Evolutionary conservation across 1,284 basidiomycete genomes (phyloP), one percentile per base, ranked within the genome.

Genomic region (Hemileia vastatrix): DNA sequence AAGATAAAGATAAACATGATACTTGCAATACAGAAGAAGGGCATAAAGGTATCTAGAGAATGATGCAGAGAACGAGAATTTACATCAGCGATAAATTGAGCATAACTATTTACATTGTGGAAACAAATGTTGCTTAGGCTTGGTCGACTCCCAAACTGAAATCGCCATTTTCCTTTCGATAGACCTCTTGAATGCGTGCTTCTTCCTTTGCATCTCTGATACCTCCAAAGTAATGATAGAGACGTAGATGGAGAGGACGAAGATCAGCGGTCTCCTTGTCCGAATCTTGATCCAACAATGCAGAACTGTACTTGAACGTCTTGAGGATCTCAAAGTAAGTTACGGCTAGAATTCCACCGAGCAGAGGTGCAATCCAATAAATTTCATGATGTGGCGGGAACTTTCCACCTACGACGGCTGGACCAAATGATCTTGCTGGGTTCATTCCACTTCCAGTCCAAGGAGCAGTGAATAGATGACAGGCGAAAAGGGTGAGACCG

Each of bases 361-460:
- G n/a, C 11, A 4, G 4, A 49, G 4, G 27, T 15, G 48, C 15
- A 50, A 19, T 50, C 48, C 77, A 72, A 66, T 78, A 78, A 54
- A 78, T 80, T 85, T 85, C 86, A 63, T 86, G 85, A 19, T 79
- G 73, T 19, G 74, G 66, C 36, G 76, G 70, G 71, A 87, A 88
- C 13, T 66, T 61, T 5, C 82, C 81, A 1, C 81, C 79, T 44
- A 88, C 79, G 13, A 83, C 83, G 2, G 86, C 84, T 0, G 87
- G 87, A 0, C 86, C 87, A 72, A 88, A 87, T 0, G 86, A 77
- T 66, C 86, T 81, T 11, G 87, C 86, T 1, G 85, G 84, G 71
- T 88, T 88, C 80, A 83, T 81, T 13, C 78, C 79, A 9, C 80
- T 82, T 4, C 83, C 82, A 0, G 83, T 84, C 43, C 32, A 33